Conservation (phyloP, 108 stramenopile species). For the Cyclotella sp. region DNA sequence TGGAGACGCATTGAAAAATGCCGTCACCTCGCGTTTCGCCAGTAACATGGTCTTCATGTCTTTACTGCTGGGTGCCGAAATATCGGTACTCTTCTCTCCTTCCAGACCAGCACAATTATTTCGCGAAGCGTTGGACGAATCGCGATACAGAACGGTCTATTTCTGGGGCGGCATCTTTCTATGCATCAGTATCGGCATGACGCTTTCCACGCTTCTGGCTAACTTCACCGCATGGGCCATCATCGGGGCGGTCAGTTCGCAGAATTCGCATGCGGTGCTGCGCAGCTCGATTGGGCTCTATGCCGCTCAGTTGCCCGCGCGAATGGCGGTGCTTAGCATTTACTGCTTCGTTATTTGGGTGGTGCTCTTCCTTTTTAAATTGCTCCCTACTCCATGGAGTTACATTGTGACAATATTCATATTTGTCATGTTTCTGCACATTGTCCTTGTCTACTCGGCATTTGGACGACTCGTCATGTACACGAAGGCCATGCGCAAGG, state of each 20-base stretch:
- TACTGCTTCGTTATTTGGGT: constrained; percentile 68
- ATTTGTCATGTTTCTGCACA: constrained; percentile 50
- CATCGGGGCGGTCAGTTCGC: constrained; percentile 45
- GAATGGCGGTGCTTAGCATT: constrained; percentile 62
- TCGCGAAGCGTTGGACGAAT: constrained; percentile 47
- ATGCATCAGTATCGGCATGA: constrained; percentile 57
- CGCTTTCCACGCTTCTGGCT: constrained; percentile 61
- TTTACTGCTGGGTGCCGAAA: constrained; percentile 61
- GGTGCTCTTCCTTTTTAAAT: constrained; percentile 58
- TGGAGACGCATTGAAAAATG: constrained; percentile 57
- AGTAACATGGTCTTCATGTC: constrained; percentile 79
- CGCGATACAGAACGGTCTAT: constrained; percentile 32
- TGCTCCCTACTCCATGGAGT: constrained; percentile 53
- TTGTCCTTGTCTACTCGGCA: constrained; percentile 55
- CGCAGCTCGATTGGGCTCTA: constrained; percentile 65
- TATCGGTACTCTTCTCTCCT: constrained; percentile 62
- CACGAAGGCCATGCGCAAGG: constrained; percentile 61
- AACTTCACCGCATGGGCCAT: constrained; percentile 62
- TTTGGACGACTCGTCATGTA: constrained; percentile 79
- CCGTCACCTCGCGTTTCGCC: constrained; percentile 68
- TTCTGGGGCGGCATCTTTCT: constrained; percentile 70
- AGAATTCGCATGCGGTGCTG: constrained; percentile 69
- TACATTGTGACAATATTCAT: constrained; percentile 24
- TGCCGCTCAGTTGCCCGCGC: constrained; percentile 66
- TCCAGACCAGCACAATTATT: constrained; percentile 49